These are phyloP conservation scores for Penicillium polonicum DNA, from an alignment of 2,329 filamentous ascomycete species.

Conservation along the genomic window DNA sequence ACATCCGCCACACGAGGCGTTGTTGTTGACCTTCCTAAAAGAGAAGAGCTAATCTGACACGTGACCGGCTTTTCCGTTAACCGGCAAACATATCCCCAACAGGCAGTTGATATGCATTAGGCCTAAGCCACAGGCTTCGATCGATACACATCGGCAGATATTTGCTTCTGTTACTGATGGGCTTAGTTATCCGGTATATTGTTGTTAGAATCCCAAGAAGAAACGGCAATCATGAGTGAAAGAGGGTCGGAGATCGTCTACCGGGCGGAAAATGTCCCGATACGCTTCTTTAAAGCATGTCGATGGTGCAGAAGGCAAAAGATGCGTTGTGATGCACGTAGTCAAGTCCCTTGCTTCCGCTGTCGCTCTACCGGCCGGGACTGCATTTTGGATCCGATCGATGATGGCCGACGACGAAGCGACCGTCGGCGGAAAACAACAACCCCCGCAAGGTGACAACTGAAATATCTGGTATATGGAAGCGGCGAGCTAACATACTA, in stretches of 20 bases:
- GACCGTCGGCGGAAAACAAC: constrained; percentile 25
- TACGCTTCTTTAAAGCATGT: constrained; percentile 38
- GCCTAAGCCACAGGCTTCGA: neutral
- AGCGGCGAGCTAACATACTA: constrained; percentile 4
- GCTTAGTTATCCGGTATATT: too few species aligned
- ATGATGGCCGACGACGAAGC: constrained; percentile 25
- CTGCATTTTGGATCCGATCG: constrained; percentile 36
- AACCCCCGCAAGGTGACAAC: constrained; percentile 27
- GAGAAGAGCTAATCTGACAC: neutral
- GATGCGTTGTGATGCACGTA: constrained; percentile 39
- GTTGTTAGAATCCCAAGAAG: neutral
- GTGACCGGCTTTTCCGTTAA: constrained; percentile 13
- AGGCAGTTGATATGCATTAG: neutral
- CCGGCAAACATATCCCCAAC: constrained; percentile 3
- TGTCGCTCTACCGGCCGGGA: constrained; percentile 35
- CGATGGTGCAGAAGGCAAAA: constrained; percentile 38
- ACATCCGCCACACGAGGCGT: neutral
- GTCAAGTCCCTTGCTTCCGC: constrained; percentile 37
- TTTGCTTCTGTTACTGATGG: neutral
- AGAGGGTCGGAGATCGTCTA: constrained; percentile 30
- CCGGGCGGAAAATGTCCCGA: constrained; percentile 31
- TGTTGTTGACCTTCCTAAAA: constrained; percentile 5
- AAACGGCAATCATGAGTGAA: constrained; percentile 24
- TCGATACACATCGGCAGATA: neutral
- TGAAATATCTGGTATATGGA: neutral